Evolutionary conservation across 805 yeast species (phyloP).

Genomic region (Sugiyamaella smithiae): DNA sequence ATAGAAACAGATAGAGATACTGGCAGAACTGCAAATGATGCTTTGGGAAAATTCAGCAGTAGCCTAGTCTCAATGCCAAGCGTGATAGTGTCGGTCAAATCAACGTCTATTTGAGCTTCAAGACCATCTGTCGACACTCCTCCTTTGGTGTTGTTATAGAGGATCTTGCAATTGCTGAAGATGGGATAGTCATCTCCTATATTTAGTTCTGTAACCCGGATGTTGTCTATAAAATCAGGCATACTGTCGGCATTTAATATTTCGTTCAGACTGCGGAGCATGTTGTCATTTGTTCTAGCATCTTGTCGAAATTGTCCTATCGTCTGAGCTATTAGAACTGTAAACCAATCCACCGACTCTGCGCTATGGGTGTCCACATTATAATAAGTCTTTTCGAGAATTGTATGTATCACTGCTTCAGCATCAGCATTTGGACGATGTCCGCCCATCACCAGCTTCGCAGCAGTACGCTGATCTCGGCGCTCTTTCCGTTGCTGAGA

Average conservation of each 20-base stretch:
- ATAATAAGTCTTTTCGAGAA: constrained; percentile 88
- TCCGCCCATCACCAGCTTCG: constrained; percentile 23
- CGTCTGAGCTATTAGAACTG: constrained; percentile 88
- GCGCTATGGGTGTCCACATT: constrained; percentile 83
- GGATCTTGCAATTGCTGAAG: constrained; percentile 87
- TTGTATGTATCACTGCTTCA: constrained; percentile 37
- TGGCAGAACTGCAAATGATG: constrained; percentile 84
- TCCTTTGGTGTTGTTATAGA: constrained; percentile 23
- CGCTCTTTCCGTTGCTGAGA: constrained; percentile 24
- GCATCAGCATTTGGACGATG: constrained; percentile 23
- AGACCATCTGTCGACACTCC: constrained; percentile 51
- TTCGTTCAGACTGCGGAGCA: constrained; percentile 71
- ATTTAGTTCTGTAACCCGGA: constrained; percentile 80
- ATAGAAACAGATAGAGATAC: constrained; percentile 80
- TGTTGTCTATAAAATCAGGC: constrained; percentile 78
- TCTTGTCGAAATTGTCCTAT: constrained; percentile 85
- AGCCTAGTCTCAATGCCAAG: constrained; percentile 80
- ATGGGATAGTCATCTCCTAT: constrained; percentile 95
- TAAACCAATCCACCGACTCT: constrained; percentile 96
- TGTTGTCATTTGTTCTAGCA: constrained; percentile 79
- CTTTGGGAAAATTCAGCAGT: constrained; percentile 75
- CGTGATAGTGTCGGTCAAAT: constrained; percentile 80
- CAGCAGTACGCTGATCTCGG: constrained; percentile 6
- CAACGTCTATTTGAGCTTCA: constrained; percentile 91
- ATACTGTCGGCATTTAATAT: constrained; percentile 57